These are phyloP conservation scores for Suhomyces kilbournensis DNA, from an alignment of 805 yeast species.

Conservation along the genomic window DNA sequence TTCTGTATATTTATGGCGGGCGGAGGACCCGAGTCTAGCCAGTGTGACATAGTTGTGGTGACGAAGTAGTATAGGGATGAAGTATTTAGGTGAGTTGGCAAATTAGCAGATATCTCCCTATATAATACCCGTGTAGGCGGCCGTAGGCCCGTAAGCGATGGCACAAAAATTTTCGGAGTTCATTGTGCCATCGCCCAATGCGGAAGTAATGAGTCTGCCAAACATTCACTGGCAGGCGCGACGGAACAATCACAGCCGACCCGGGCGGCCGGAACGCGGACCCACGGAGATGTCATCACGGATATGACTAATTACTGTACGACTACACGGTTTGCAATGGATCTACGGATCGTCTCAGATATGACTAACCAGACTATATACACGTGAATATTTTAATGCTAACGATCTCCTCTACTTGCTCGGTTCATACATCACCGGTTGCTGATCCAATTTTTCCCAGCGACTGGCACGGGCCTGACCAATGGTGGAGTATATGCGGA, in stretches of 20 bases:
- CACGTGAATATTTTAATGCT: background rate
- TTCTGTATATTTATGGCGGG: background rate
- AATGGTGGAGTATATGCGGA: constrained; percentile 24
- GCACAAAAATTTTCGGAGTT: constrained; percentile 9
- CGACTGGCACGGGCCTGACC: constrained; percentile 23
- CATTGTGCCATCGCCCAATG: constrained; percentile 2
- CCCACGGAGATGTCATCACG: background rate
- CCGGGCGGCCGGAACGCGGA: constrained; percentile 1
- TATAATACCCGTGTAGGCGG: background rate
- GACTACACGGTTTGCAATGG: background rate
- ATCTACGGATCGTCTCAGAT: background rate
- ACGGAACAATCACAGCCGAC: background rate
- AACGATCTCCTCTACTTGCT: background rate
- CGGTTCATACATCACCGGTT: constrained; percentile 16
- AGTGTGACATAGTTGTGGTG: background rate
- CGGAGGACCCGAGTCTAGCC: background rate
- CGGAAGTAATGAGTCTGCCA: background rate
- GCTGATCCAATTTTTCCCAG: constrained; percentile 24
- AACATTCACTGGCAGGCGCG: background rate
- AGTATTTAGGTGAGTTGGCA: background rate
- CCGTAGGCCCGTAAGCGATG: background rate
- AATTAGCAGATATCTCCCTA: background rate
- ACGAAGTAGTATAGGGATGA: background rate
- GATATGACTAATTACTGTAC: background rate
- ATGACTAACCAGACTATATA: background rate